Evolutionary conservation across 164 flowering plant genomes (phyloP), one percentile per base, ranked within the genome.

Genomic region (Aristolochia fimbriata): DNA sequence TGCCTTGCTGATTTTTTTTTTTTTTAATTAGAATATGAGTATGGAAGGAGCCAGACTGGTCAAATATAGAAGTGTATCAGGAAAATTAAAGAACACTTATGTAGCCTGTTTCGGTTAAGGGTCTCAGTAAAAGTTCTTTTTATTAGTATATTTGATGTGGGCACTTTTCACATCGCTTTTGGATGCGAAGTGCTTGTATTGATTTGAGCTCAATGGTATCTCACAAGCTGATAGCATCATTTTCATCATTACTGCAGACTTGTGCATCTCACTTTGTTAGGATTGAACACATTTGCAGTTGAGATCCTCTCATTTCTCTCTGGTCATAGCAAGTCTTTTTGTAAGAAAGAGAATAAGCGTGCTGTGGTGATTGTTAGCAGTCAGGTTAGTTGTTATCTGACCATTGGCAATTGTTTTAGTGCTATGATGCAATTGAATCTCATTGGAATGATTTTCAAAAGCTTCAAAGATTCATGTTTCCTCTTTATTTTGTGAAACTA

Each of bases 281-380:
- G 79, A 51, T 81, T 87, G 54, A 92, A 92, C 70, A 59, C 71
- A 47, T 20, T 87, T 60, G 68, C 76, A 16, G 62, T 83, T 17
- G 56, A 58, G 62, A 70, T 74, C 67, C 71, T 85, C 30, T 75
- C 88, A 21, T 64, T 69, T 57, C 49, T 80, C 65, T 66, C 82
- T 58, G 91, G 91, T 56, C 83, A 81, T 60, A 65, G 60, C 33
- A 64, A 67, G 15, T 67, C 77, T 64, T 84, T 85, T 70, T 61
- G 83, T 9, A 75, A 78, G 74, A 75, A 78, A 75, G 80, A 80
- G 72, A 92, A 92, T 72, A 78, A 70, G 52, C 73, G 66, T 58
- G 96, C 98, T 52, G 73, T 84, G 60, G 47, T 85, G 27, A 76
- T 92, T 51, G 95, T 91, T 68, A 85, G 95, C 31, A 88, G 98